Evolutionary conservation across 192 early-diverging fungal genomes (phyloP), one percentile per base, ranked within the genome.

Genomic region (Gigaspora rosea): DNA sequence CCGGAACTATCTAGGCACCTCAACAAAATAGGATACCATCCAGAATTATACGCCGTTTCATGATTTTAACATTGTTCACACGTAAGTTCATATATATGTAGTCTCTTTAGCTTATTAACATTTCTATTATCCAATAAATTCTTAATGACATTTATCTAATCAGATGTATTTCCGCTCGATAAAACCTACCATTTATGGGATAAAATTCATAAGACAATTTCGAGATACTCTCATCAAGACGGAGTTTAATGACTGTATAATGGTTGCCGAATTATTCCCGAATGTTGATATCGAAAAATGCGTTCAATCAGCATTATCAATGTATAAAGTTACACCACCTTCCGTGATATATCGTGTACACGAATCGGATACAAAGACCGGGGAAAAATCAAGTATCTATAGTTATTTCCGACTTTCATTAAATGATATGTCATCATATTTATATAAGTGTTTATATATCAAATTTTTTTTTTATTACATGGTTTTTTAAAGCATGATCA

Each of bases 61-160:
- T 95, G 93, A 91, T 91, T 95, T 85, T 95, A 83, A 95, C 93
- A 1, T 72, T 95, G 33, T 95, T 92, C 79, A 91, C 93, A 9
- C 92, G 91, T 91, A 87, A 90, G 84, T 81, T 62, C 27, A 27
- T 27, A 27, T 27, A 27, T 27, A 27, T 27, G 27, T 27, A 27
- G 27, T 47, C 16, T 47, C 10, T 27, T 41, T 48, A 48, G 8
- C 13, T 73, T 15, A 71, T n/a, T 76, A 61, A 22, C 15, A 56
- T 64, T 59, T 68, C 64, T 80, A 46, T 20, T 8, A 56, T 63
- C 22, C 16, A 15, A 46, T n/a, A 61, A 36, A 4, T 52, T 18
- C 13, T 57, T 4, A n/a, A 61, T 48, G 6, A 69, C 1, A 8
- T 63, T 51, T 41, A 18, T 76, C 18, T 16, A 33, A 67, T 27